Evolutionary conservation across 2,329 filamentous ascomycete genomes (phyloP), one percentile per base, ranked within the genome.

Genomic region (Monascus ruber): DNA sequence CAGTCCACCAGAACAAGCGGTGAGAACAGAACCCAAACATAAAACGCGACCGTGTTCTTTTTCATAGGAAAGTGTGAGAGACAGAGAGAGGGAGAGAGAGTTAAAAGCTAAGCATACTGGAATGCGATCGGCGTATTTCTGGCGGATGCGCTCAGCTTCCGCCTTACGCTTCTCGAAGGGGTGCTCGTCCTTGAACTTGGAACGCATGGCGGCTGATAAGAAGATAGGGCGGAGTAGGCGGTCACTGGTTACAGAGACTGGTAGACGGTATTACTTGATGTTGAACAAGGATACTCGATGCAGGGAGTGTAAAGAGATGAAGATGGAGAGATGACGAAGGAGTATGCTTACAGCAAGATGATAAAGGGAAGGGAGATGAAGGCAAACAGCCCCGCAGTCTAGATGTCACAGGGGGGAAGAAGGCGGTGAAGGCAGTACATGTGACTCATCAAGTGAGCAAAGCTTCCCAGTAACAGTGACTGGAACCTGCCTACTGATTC

Each of bases 101-200:
- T 4, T 11, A 28, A 6, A 3, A 29, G 31, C 33, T 26, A 36
- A 7, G 79, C 87, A 65, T 79, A 95, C 91, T 37, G 91, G 91
- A 70, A 98, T 98, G 58, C 91, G 86, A 67, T 98, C 91, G 54
- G 86, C 81, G 66, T 98, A 98, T 72, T 98, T 98, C 74, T 95
- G 88, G 53, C 91, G 87, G 66, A 95, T 95, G 68, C 91, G 88
- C 76, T 98, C 91, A 64, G 91, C 91, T 73, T 98, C 91, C 51
- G 91, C 91, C 85, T 96, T 95, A 73, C 91, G 87, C 85, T 98
- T 98, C 83, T 96, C 91, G 66, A 96, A 96, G 57, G 86, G 87
- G 69, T 96, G 91, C 79, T 96, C 91, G 81, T 98, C 91, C 87
- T 98, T 98, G 71, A 98, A 98, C 80, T 96, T 96, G 76, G 86